Conservation (phyloP, 1,284 basidiomycete genomes). For the Sanghuangporus sanghuang region DNA sequence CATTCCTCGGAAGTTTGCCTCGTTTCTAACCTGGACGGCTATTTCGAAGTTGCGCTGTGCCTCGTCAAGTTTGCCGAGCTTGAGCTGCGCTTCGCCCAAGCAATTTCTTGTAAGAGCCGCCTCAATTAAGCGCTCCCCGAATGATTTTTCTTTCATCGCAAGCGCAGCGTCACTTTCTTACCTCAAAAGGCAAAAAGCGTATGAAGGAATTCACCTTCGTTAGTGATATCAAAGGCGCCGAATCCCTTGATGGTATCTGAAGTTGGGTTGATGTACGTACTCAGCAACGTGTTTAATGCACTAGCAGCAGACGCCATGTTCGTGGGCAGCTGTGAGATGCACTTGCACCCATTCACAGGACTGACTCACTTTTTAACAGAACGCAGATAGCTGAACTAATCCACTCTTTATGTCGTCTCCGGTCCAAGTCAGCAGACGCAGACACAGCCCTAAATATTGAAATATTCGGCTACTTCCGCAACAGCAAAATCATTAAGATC, state of each 20-base stretch:
- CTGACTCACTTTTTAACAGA: not conserved
- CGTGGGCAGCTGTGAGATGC: not conserved
- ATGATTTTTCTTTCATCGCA: constrained; percentile 22
- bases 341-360: no score
- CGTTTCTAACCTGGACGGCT: constrained; percentile 27
- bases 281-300: not conserved
- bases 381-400: not conserved
- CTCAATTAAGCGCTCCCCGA: constrained; percentile 17
- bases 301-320: not conserved
- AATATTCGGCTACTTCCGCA: not conserved
- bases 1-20: constrained; percentile 16
- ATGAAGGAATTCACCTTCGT: not conserved
- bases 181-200: no score
- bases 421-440: no score
- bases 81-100: constrained; percentile 31
- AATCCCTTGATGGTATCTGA: not conserved
- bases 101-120: constrained; percentile 29
- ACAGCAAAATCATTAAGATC: constrained; percentile 7
- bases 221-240: not conserved
- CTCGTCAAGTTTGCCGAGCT: constrained; percentile 28
- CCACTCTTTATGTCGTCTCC: no score
- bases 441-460: not conserved
- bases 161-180: not conserved
- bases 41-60: constrained; percentile 29
- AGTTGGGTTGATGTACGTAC: not conserved